A percentile compares a stretch with the other conserved stretches of the same genome.
These are phyloP conservation scores for Dryadomyces quercus-mongolicae DNA, from an alignment of 2,329 filamentous ascomycete species.

Conservation along the genomic window DNA sequence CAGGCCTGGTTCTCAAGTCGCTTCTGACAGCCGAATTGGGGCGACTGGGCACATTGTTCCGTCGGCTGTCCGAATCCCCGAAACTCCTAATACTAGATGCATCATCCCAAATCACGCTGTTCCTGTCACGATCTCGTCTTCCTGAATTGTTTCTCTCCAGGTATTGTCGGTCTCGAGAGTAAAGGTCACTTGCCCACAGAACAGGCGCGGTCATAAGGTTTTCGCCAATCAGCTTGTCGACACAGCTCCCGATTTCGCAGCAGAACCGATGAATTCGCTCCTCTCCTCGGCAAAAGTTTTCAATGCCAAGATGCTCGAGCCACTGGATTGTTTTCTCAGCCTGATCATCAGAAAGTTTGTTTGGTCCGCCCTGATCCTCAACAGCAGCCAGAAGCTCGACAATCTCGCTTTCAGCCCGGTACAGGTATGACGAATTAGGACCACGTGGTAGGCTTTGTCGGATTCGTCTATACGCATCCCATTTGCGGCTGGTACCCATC, in stretches of 20 bases:
- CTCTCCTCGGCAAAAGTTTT: conserved; percentile 90
- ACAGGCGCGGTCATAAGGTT: conserved; percentile 76
- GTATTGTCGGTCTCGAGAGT: conserved; percentile 59
- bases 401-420: conserved; percentile 72
- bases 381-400: conserved; percentile 77
- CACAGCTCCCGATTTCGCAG: conserved; percentile 77
- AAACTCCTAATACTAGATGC: conserved; percentile 37
- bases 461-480: conserved; percentile 34
- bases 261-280: conserved; percentile 91
- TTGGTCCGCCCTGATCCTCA: conserved; percentile 76
- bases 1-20: conserved; percentile 45
- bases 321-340: conserved; percentile 74
- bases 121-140: conserved; percentile 33
- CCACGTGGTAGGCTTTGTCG: conserved; percentile 35
- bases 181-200: conserved; percentile 85
- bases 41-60: conserved; percentile 30
- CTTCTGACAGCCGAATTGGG: conserved; percentile 37
- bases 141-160: conserved; percentile 32
- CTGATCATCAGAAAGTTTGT: conserved; percentile 94
- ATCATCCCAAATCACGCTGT: conserved; percentile 37
- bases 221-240: conserved; percentile 75
- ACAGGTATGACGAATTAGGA: conserved; percentile 50
- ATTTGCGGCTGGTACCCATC: conserved; percentile 54
- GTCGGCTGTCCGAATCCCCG: conserved; percentile 32
- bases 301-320: conserved; percentile 69